These are phyloP conservation scores for Talaromyces atroroseus DNA, from an alignment of 2,329 filamentous ascomycete genomes.

Conservation along the genomic window DNA sequence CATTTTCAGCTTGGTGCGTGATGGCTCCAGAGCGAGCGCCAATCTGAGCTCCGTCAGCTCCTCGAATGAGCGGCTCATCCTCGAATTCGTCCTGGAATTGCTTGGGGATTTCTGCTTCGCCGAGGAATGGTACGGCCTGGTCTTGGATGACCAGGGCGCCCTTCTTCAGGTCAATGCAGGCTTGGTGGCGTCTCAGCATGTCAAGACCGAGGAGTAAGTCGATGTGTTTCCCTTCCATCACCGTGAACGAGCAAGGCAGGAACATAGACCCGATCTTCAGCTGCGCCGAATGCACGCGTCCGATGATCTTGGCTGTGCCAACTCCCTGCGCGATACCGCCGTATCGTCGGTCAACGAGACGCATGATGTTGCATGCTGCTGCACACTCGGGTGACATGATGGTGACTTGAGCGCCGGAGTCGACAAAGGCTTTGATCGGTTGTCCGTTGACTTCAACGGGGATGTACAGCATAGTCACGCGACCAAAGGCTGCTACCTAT, in stretches of 20 bases:
- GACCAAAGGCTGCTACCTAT: conserved; percentile 68
- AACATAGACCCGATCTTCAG: conserved; percentile 87
- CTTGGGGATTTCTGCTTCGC: conserved; percentile 91
- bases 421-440: conserved; percentile 91
- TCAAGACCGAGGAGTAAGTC: conserved; percentile 89
- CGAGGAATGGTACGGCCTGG: conserved; percentile 81
- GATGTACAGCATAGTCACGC: conserved; percentile 94
- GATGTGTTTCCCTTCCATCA: conserved; percentile 98
- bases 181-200: conserved; percentile 95
- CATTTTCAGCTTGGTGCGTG: conserved; percentile 30
- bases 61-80: conserved; percentile 76
- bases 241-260: conserved; percentile 91
- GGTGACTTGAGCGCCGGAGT: conserved; percentile 94
- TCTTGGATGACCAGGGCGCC: conserved; percentile 84
- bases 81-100: conserved; percentile 64
- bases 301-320: conserved; percentile 88
- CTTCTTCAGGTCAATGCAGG: conserved; percentile 78
- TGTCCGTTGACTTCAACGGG: conserved; percentile 90
- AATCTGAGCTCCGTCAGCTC: conserved; percentile 83
- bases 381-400: conserved; percentile 97
- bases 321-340: conserved; percentile 89
- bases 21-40: conserved; percentile 73
- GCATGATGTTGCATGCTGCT: conserved; percentile 90
- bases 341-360: conserved; percentile 86
- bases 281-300: conserved; percentile 89